phyloP scores from a whole-genome alignment of 176 grass and related monocot species.

The Oryza brachyantha region DNA sequence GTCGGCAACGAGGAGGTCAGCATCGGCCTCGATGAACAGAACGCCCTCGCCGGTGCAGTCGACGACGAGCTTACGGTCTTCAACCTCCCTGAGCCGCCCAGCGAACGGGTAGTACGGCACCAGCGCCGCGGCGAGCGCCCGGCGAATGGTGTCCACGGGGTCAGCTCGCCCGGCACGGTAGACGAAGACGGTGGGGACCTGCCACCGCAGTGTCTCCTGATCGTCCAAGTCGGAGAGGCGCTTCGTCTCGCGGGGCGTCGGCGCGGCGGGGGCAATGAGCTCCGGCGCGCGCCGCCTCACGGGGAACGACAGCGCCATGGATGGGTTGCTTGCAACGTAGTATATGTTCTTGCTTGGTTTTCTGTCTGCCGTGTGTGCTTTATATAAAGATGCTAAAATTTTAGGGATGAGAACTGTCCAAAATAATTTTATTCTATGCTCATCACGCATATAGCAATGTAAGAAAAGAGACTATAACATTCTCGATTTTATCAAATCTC shows the following conservation, averaged over 20 bases:
- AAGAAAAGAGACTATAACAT: no score
- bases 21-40: background rate
- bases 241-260: background rate
- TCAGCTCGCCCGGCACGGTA: background rate
- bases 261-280: background rate
- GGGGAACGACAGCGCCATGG: background rate
- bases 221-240: background rate
- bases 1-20: background rate
- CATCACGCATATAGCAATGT: no score
- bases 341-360: no score
- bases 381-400: no score
- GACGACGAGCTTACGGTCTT: background rate
- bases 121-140: background rate
- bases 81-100: background rate
- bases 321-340: no score
- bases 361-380: no score
- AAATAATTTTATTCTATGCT: no score
- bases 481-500: no score
- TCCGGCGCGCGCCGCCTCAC: background rate
- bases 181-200: background rate
- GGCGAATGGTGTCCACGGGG: background rate
- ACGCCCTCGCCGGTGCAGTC: background rate
- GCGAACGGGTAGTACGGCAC: background rate
- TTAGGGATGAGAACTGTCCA: no score
- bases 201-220: background rate